Base-by-base conservation (phyloP, 2,329 filamentous ascomycete genomes). In the Diaporthe citri region DNA sequence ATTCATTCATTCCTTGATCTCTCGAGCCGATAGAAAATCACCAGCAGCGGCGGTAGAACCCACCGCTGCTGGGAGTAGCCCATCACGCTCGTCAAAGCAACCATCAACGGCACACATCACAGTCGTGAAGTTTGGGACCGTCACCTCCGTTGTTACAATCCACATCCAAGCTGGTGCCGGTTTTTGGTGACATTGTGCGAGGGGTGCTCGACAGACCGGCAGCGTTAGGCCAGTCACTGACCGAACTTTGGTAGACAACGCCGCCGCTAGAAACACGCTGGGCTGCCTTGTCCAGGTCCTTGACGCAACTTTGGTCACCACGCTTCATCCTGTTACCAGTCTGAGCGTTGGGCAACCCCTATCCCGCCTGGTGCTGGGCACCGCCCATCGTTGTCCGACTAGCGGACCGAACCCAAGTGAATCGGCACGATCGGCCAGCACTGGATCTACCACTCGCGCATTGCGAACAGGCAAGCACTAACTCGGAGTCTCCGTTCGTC, bases 341-440 rank as follows among this genome's bases (percentile, higher is more conserved):
- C 48, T 69, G 64, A 41, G 64, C 64, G 64, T 55, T 69, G 64
- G 9, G 34, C 28, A 34, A 20, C 60, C 60, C 41, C 60, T 34
- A 46, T 34, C 34, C n/a, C 25, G 25, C 39, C 59, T 62, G 39
- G 39, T 31, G 46, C 15, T 55, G 46, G 64, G n/a, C 64, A 31
- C 6, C 20, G 41, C 48, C 64, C 31, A 20, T 69, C 48, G 48
- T 55, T 52, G 48, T 13, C 64, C 64, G n/a, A 55, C 64, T 41
- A 69, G 48, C 64, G 64, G 64, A 67, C 64, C 48, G 64, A 69
- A 69, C 34, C 64, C 64, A 55, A 31, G 48, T 28, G 48, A 69
- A 55, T 41, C 48, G 34, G 48, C 48, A 55, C 22, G 22, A 28
- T 55, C 64, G 48, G 46, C n/a, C 64, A 69, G 34, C 12, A 52